Base-by-base conservation (phyloP, 208 protist species). In the Novymonas esmeraldas region DNA sequence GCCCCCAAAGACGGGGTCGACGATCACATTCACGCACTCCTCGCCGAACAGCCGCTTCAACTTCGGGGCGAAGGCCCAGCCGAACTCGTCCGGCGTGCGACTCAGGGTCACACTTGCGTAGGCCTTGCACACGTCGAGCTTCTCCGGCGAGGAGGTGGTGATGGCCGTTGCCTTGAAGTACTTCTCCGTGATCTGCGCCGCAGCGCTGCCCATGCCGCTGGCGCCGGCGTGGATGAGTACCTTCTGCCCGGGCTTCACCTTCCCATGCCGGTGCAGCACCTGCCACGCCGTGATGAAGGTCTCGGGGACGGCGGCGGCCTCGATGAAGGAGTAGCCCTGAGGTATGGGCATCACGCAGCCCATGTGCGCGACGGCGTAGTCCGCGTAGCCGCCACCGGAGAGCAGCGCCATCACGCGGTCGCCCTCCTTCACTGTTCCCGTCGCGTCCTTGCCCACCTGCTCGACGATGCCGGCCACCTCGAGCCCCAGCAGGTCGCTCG, bases 251-350 rank as follows among this genome's bases (percentile, higher is more conserved):
- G 62, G 45, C 69, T 83, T 50, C 48, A 92, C 62, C 34, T 91
- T 73, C 6, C 81, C 90, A 58, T 93, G 79, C 26, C 79, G 60
- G 33, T 89, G 80, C 31, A 98, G 77, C 20, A 78, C 62, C 76
- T 98, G 94, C 80, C 84, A 98, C 33, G 94, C 96, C 11, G 95
- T 98, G n/a, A 98, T 54, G 69, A 94, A 98, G 10, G 83, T 77
- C 77, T 98, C 96, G 6, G 96, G 95, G 24, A 98, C 87, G 22
- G 82, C 84, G 39, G 93, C 88, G 9, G 94, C 93, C 58, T 95
- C 76, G 6, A 78, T 83, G 74, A 97, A 95, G 2, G 70, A 80
- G 49, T 94, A 85, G 46, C 87, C 81, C 22, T 92, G 69, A 10
- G 94, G 94, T 26, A 94, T 88, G 34, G 73, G 66, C 85, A 97